Conservation (phyloP, 345 rosid genomes). For the Psidium guajava region DNA sequence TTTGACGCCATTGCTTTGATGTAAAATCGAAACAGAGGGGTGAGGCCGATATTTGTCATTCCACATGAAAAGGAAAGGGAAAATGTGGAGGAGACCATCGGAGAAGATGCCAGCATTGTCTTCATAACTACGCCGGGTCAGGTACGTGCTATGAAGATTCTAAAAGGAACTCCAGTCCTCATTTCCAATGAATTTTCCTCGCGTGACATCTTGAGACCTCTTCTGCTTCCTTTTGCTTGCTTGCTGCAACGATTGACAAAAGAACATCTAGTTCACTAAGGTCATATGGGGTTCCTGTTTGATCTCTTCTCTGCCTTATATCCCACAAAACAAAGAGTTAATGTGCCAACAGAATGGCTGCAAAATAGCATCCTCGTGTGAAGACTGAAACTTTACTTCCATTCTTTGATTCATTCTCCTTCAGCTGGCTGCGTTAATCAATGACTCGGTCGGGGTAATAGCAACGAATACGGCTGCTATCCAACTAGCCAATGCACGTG, state of each 20-base stretch:
- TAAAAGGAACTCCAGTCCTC: neutral
- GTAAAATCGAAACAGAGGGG: conserved; percentile 32
- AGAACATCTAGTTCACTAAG: neutral
- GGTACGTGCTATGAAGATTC: conserved; percentile 18
- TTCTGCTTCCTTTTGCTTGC: neutral
- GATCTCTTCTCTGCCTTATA: neutral
- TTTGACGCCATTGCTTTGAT: neutral
- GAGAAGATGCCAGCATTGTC: conserved; percentile 55
- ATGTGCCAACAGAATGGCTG: neutral
- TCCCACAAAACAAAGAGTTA: neutral
- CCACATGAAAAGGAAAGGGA: conserved; percentile 93
- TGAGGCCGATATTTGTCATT: conserved; percentile 69
- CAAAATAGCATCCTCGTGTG: neutral
- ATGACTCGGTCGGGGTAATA: conserved; percentile 83
- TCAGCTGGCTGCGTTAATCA: conserved; percentile 82
- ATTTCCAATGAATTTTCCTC: neutral
- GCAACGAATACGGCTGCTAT: conserved; percentile 89
- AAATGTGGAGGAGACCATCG: conserved; percentile 69
- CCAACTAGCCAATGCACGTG: conserved; percentile 78
- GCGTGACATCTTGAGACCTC: neutral
- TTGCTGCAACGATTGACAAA: neutral
- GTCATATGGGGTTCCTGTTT: neutral
- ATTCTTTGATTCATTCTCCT: conserved; percentile 1
- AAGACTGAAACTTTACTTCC: neutral
- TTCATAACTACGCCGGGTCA: conserved; percentile 92